phyloP scores from a whole-genome alignment of 129 eudicot species.

The Centaurea solstitialis region DNA sequence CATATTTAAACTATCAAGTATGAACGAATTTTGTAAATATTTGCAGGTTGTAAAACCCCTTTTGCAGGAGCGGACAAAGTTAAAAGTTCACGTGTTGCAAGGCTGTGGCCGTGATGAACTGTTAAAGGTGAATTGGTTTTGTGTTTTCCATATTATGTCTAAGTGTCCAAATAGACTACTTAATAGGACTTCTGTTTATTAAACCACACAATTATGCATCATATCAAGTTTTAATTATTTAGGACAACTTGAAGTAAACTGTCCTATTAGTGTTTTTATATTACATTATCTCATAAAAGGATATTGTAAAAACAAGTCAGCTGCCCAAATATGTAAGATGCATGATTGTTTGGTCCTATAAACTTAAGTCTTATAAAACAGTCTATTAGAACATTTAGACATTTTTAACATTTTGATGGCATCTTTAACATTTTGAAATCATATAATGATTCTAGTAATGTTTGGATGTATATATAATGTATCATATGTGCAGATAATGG shows the following conservation, averaged over 20 bases:
- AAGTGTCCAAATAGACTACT: neutral
- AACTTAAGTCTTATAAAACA: neutral
- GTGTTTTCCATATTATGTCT: neutral
- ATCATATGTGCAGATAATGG: constrained; percentile 56
- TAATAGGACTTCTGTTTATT: neutral
- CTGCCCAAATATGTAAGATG: neutral
- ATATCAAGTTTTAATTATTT: too few relatives aligned
- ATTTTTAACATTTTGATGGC: too few relatives aligned
- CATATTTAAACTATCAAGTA: neutral
- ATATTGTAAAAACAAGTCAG: neutral
- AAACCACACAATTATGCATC: neutral
- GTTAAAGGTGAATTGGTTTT: constrained; percentile 44
- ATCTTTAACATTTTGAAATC: neutral
- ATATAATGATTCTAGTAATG: neutral
- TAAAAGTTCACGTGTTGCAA: constrained; percentile 58
- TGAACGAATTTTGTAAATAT: neutral
- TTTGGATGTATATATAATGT: neutral
- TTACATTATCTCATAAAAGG: neutral
- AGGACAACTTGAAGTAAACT: neutral
- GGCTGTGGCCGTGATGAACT: constrained; percentile 73
- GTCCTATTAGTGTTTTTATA: neutral
- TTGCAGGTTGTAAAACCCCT: constrained; percentile 76
- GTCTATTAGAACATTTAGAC: neutral
- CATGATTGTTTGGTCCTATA: neutral
- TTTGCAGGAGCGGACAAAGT: constrained; percentile 68